phyloP scores from a whole-genome alignment of 1,139 yeast genomes.

The Geotrichum reessii region DNA sequence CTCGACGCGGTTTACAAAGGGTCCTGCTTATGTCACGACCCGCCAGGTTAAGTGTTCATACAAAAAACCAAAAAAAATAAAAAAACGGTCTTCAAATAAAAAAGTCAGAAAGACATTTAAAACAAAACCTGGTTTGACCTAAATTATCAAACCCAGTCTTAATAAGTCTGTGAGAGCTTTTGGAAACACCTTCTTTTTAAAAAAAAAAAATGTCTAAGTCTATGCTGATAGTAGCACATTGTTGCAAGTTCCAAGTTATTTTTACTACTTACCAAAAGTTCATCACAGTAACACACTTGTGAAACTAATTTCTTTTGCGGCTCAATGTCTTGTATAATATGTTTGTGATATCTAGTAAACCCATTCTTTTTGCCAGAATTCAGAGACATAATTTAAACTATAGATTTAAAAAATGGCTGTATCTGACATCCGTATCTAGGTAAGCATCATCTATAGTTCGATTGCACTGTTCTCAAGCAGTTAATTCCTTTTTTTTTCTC shows the following conservation, averaged over 20 bases:
- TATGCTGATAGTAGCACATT: too few relatives aligned
- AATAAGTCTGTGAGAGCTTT: too few relatives aligned
- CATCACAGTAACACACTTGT: neutral
- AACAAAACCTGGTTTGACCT: neutral
- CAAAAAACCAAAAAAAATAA: neutral
- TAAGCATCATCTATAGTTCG: neutral
- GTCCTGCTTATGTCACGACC: neutral
- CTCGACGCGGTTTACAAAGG: neutral
- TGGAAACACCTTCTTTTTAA: too few relatives aligned
- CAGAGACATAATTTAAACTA: neutral
- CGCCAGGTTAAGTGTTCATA: neutral
- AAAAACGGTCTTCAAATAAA: neutral
- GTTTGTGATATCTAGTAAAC: neutral
- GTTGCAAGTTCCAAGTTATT: too few relatives aligned
- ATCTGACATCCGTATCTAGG: neutral
- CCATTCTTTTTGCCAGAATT: too few relatives aligned
- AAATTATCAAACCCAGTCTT: too few relatives aligned
- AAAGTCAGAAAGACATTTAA: neutral
- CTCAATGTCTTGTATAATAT: neutral
- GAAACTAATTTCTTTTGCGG: neutral
- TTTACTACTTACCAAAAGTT: neutral
- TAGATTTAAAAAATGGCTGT: neutral
- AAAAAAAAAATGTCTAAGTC: too few relatives aligned
- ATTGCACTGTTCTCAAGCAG: neutral
- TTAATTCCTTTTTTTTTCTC: neutral